A percentile compares a stretch with the other conserved stretches of the same genome.
Conservation (phyloP, 495 filamentous ascomycete genomes). For the Hypoxylon crocopeplum region DNA sequence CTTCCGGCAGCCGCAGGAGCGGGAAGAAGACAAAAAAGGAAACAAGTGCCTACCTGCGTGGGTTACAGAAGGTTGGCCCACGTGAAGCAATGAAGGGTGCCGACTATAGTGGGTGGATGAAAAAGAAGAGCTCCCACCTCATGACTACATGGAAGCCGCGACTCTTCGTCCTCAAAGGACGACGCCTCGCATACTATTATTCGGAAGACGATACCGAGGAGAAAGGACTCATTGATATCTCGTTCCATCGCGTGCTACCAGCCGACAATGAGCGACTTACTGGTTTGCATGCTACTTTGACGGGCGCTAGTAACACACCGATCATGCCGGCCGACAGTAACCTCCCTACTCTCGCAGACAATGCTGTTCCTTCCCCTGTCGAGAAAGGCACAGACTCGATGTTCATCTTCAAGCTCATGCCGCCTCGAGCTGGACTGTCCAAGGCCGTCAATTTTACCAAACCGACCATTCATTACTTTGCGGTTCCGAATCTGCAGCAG, state of each 20-base stretch:
- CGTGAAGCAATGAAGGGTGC: conserved; percentile 83
- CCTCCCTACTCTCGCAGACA: conserved; percentile 60
- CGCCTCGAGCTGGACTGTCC: conserved; percentile 84
- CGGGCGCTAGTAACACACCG: conserved; percentile 79
- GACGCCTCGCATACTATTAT: conserved; percentile 95
- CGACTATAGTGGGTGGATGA: conserved; percentile 99
- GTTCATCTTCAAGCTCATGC: conserved; percentile 98
- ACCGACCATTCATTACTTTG: conserved; percentile 96
- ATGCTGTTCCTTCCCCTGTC: conserved; percentile 48
- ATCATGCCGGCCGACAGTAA: conserved; percentile 72
- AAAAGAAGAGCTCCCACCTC: conserved; percentile 92
- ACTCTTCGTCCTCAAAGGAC: conserved; percentile 89
- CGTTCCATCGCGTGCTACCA: conserved; percentile 91
- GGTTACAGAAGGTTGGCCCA: conserved; percentile 81
- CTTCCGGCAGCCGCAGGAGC: conserved; percentile 56
- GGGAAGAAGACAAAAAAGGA: conserved; percentile 84
- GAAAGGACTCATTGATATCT: conserved; percentile 95
- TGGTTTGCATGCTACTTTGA: conserved; percentile 88
- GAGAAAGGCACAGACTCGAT: conserved; percentile 62
- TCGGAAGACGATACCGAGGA: conserved; percentile 90
- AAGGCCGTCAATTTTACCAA: conserved; percentile 97
- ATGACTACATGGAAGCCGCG: conserved; percentile 98
- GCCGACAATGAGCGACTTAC: conserved; percentile 93
- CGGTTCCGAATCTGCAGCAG: conserved; percentile 85
- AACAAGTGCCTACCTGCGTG: conserved; percentile 90